phyloP scores from a whole-genome alignment of 306 rosid genomes.

The Abrus precatorius region DNA sequence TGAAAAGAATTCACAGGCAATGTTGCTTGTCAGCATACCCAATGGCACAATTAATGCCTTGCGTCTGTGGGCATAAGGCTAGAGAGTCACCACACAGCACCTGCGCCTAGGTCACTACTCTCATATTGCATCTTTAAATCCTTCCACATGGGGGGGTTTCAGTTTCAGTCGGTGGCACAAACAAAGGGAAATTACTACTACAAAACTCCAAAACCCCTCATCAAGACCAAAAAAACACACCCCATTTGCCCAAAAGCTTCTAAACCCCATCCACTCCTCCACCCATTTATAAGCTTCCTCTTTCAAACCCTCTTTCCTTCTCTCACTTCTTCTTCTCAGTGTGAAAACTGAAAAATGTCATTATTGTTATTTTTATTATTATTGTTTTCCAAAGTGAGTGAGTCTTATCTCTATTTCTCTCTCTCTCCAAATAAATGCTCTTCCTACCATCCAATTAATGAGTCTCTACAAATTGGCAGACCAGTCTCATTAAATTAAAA shows the following conservation, averaged over 20 bases:
- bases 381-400: too few species aligned
- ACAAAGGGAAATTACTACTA: background rate
- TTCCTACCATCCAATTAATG: constrained; percentile 53
- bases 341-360: too few species aligned
- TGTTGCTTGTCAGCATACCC: constrained; percentile 43
- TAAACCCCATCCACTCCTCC: background rate
- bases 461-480: constrained; percentile 54
- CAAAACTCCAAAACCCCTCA: constrained; percentile 6
- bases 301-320: background rate
- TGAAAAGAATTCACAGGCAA: constrained; percentile 41
- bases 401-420: constrained; percentile 2
- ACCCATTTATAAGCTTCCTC: constrained; percentile 44
- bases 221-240: background rate
- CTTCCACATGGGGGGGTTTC: constrained; percentile 44
- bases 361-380: background rate
- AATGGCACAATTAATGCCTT: constrained; percentile 50
- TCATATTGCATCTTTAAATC: constrained; percentile 26
- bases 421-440: constrained; percentile 52
- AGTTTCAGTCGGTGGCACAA: constrained; percentile 35
- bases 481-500: constrained; percentile 54
- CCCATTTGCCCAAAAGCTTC: constrained; percentile 1
- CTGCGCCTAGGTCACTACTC: constrained; percentile 19
- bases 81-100: background rate
- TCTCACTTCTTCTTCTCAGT: background rate
- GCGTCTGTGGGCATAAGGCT: constrained; percentile 45